Base-by-base conservation (phyloP, 192 early-diverging fungal genomes). In the Irineochytrium annulatum region DNA sequence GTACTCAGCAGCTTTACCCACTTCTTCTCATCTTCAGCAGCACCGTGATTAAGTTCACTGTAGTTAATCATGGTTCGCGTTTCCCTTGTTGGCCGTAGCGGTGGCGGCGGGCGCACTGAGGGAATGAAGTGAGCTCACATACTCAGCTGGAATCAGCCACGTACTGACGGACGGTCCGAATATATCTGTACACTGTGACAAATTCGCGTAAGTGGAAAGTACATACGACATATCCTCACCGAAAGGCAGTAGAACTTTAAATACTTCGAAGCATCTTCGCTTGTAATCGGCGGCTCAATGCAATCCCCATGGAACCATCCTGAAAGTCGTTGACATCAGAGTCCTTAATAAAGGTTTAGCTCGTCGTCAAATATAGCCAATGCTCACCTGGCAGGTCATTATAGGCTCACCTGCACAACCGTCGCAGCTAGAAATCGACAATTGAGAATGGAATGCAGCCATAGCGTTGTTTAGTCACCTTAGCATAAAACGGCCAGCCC, bases 31-130 rank as follows among this genome's bases (percentile, higher is more conserved):
- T 92, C 88, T 5, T 87, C 89, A 14, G 83, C 70, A 22, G 82
- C 73, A 0, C 87, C 90, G 39, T 93, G 84, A 51, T 91, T 86
- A 39, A 93, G 71, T 60, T 89, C 86, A 32, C 83, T 90, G 75
- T 95, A 95, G 68, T 95, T 88, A 34, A 95, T 76, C 17, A 67
- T 78, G 60, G 46, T 60, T 56, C 60, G n/a, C 26, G 28, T 72
- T 60, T 57, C 76, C 52, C 51, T 51, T 60, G 34, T 70, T 6
- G 64, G 49, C 14, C 46, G 52, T 33, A 43, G 34, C 20, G 29
- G 35, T 20, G 16, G 43, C 5, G 45, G 37, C 8, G 48, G 57
- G 19, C 57, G 54, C 14, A 70, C 55, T 66, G 28, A 14, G 13
- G 22, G 5, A 1, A 56, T 44, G 29, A 8, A 17, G 19, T 1